Conservation (phyloP, 768 basidiomycete species). For the Lepiota subincarnata region DNA sequence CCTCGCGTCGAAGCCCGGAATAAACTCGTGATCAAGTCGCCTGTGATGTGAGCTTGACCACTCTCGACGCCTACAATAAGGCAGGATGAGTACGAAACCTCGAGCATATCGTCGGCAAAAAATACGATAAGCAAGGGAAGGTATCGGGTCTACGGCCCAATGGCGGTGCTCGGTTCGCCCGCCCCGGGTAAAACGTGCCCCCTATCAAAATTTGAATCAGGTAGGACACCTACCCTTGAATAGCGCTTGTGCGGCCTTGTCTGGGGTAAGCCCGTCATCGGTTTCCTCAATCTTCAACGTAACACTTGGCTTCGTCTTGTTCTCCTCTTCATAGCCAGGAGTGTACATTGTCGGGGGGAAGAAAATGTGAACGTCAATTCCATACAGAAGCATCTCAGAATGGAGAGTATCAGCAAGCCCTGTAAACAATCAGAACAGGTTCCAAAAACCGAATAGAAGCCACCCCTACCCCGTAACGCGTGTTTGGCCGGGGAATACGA, state of each 20-base stretch:
- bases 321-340: slow-evolving; percentile 74
- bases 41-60: slow-evolving; percentile 72
- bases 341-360: slow-evolving; percentile 80
- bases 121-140: background rate
- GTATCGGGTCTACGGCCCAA: background rate
- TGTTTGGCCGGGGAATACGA: slow-evolving; percentile 84
- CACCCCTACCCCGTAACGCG: slow-evolving; percentile 67
- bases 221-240: slow-evolving; percentile 46
- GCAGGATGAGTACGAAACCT: background rate
- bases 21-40: slow-evolving; percentile 60
- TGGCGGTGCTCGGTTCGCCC: background rate
- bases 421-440: slow-evolving; percentile 22
- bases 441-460: background rate
- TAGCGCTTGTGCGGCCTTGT: slow-evolving; percentile 55
- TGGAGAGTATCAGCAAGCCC: slow-evolving; percentile 82
- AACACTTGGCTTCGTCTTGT: slow-evolving; percentile 71
- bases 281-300: slow-evolving; percentile 69
- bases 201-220: background rate
- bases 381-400: slow-evolving; percentile 75
- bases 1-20: slow-evolving; percentile 70
- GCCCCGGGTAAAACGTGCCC: background rate
- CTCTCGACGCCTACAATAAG: slow-evolving; percentile 53
- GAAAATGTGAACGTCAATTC: slow-evolving; percentile 74
- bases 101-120: background rate
- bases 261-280: slow-evolving; percentile 62